Percentiles rank a stretch among this genome's conserved stretches.
Evolutionary conservation across 768 basidiomycete genomes (phyloP).

Genomic region (Hypsizygus marmoreus): DNA sequence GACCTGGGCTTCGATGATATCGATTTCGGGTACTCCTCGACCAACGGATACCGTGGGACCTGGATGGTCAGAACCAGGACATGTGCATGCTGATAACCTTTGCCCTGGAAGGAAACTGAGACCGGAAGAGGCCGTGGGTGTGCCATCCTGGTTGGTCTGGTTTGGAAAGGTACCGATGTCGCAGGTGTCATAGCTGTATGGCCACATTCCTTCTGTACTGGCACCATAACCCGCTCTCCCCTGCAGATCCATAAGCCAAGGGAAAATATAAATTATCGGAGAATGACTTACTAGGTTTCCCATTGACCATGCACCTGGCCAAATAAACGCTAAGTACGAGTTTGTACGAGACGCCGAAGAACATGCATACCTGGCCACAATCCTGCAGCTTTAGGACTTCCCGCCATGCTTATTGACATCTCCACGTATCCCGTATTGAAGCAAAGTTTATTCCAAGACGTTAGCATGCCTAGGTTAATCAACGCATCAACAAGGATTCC

Average conservation of each 20-base stretch:
- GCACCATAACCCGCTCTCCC: conserved; percentile 89
- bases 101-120: conserved; percentile 88
- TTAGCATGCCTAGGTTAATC: conserved; percentile 56
- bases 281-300: conserved; percentile 59
- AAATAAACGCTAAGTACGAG: neutral
- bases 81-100: conserved; percentile 85
- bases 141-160: conserved; percentile 64
- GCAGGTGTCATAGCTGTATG: conserved; percentile 83
- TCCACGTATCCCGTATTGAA: conserved; percentile 94
- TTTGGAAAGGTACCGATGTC: conserved; percentile 87
- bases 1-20: conserved; percentile 86
- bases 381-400: conserved; percentile 58
- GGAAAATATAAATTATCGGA: neutral
- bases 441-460: conserved; percentile 94
- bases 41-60: conserved; percentile 72
- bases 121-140: conserved; percentile 56
- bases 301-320: conserved; percentile 69
- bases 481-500: conserved; percentile 9
- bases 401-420: conserved; percentile 76
- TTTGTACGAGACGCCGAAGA: neutral
- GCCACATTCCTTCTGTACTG: conserved; percentile 85
- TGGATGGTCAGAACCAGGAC: conserved; percentile 83
- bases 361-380: conserved; percentile 77
- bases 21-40: conserved; percentile 90
- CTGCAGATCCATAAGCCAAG: conserved; percentile 27